A percentile compares a stretch with the other conserved stretches of the same genome.
phyloP scores from a whole-genome alignment of 2,329 filamentous ascomycete species.

The Fonsecaea pugnacius region DNA sequence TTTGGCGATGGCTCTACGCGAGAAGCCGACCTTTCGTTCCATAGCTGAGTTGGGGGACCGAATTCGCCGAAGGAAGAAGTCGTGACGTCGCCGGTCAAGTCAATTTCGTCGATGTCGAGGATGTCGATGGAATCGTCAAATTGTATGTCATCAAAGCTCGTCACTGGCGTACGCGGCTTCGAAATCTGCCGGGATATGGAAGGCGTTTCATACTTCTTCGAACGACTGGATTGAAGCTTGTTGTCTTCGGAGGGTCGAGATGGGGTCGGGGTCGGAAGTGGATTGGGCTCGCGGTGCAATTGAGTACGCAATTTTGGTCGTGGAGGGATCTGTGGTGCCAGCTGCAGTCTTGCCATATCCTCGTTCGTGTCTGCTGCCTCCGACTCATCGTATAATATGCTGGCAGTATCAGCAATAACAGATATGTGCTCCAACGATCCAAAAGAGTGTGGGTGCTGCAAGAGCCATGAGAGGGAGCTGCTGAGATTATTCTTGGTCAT shows the following conservation, averaged over 20 bases:
- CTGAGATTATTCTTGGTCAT: conserved; percentile 57
- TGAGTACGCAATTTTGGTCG: conserved; percentile 46
- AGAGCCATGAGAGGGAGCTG: conserved; percentile 53
- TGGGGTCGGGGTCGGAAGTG: conserved; percentile 33
- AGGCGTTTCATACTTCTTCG: conserved; percentile 26
- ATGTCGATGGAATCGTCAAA: conserved; percentile 35
- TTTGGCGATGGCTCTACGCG: conserved; percentile 43
- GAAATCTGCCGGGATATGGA: conserved; percentile 32
- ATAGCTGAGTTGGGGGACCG: conserved; percentile 48
- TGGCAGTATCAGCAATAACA: conserved; percentile 15
- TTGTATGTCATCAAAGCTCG: conserved; percentile 23
- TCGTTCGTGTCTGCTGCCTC: conserved; percentile 17
- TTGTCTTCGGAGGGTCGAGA: conserved; percentile 26
- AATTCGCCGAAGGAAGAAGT: conserved; percentile 49
- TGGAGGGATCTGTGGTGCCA: conserved; percentile 46
- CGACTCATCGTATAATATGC: conserved; percentile 25
- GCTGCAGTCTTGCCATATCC: conserved; percentile 52
- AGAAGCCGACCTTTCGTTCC: conserved; percentile 50
- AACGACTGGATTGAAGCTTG: conserved; percentile 14
- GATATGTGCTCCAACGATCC: conserved; percentile 33
- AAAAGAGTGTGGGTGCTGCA: conserved; percentile 45
- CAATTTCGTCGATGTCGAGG: conserved; percentile 50
- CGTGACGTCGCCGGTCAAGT: conserved; percentile 41
- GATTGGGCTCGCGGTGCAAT: conserved; percentile 14
- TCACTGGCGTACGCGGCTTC: conserved; percentile 22